Conservation (phyloP, 495 filamentous ascomycete genomes). For the Massariosphaeria phaeospora region DNA sequence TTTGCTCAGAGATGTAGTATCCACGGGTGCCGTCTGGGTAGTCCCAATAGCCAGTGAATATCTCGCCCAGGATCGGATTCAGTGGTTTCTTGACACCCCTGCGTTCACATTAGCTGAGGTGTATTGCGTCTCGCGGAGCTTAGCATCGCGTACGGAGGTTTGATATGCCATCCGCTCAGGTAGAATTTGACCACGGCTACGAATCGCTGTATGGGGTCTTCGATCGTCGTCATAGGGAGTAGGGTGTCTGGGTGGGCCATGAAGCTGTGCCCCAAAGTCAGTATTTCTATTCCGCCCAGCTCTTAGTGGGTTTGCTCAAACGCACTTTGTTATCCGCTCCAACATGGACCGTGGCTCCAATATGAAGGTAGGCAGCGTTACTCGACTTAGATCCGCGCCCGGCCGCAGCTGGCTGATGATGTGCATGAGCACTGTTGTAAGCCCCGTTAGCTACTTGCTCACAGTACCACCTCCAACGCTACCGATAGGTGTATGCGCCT, state of each 20-base stretch:
- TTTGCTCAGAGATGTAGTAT: slow-evolving; percentile 96
- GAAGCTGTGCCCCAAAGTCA: slow-evolving; percentile 57
- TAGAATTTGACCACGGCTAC: slow-evolving; percentile 96
- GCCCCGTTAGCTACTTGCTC: slow-evolving; percentile 10
- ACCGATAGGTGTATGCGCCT: neutral
- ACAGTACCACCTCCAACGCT: neutral
- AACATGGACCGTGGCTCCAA: slow-evolving; percentile 96
- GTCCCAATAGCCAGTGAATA: slow-evolving; percentile 93
- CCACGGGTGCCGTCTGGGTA: slow-evolving; percentile 78
- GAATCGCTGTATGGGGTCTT: slow-evolving; percentile 88
- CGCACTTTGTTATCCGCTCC: slow-evolving; percentile 93
- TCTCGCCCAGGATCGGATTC: slow-evolving; percentile 95
- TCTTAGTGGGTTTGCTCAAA: slow-evolving; percentile 8
- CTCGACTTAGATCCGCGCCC: slow-evolving; percentile 89
- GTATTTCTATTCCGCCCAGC: neutral
- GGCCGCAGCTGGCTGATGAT: slow-evolving; percentile 96
- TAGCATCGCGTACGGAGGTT: slow-evolving; percentile 69
- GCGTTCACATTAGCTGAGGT: slow-evolving; percentile 7
- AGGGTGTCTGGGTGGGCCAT: slow-evolving; percentile 99
- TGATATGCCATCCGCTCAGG: slow-evolving; percentile 97
- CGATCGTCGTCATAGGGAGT: slow-evolving; percentile 75
- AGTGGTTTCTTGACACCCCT: slow-evolving; percentile 98
- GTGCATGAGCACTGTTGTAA: slow-evolving; percentile 68
- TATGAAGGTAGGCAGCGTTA: slow-evolving; percentile 95
- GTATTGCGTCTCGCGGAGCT: too few species aligned